These are phyloP conservation scores for Leucosporidium scottii DNA, from an alignment of 768 basidiomycete species.

Conservation along the genomic window DNA sequence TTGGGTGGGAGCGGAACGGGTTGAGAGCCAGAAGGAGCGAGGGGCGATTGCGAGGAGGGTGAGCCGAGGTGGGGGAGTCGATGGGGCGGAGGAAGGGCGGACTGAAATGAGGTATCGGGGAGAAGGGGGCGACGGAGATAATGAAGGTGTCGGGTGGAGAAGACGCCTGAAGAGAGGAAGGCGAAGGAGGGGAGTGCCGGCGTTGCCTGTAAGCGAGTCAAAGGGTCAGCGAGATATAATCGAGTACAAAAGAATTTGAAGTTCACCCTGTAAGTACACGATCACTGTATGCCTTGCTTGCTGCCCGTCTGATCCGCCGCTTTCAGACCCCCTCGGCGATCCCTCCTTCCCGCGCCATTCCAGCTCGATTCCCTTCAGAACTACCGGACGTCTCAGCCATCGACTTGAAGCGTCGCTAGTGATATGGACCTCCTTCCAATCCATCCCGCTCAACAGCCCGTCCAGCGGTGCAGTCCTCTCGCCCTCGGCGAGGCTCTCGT, in stretches of 20 bases:
- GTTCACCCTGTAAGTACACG: slow-evolving; percentile 45
- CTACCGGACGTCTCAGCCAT: slow-evolving; percentile 19
- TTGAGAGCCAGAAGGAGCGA: slow-evolving; percentile 52
- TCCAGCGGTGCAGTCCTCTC: slow-evolving; percentile 22
- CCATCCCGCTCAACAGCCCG: slow-evolving; percentile 36
- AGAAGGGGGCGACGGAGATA: background rate
- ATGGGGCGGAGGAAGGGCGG: background rate
- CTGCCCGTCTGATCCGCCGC: too few species aligned
- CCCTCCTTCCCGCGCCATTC: slow-evolving; percentile 3
- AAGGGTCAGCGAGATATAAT: background rate
- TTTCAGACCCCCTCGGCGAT: background rate
- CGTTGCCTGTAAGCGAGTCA: slow-evolving; percentile 45
- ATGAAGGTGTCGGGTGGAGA: slow-evolving; percentile 6
- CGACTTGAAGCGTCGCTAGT: slow-evolving; percentile 21
- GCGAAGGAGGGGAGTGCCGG: slow-evolving; percentile 50
- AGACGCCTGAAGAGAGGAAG: slow-evolving; percentile 46
- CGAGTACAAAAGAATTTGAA: background rate
- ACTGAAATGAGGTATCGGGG: too few species aligned
- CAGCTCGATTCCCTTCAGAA: slow-evolving; percentile 39
- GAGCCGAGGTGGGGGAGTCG: background rate
- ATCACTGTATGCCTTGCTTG: slow-evolving; percentile 35
- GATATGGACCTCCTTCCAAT: slow-evolving; percentile 40
- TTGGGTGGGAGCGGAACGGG: slow-evolving; percentile 45
- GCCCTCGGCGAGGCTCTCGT: slow-evolving; percentile 39
- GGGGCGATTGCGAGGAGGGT: slow-evolving; percentile 48